Base-by-base conservation (phyloP, 2,329 filamentous ascomycete genomes). In the Cylindrodendrum hubeiense region DNA sequence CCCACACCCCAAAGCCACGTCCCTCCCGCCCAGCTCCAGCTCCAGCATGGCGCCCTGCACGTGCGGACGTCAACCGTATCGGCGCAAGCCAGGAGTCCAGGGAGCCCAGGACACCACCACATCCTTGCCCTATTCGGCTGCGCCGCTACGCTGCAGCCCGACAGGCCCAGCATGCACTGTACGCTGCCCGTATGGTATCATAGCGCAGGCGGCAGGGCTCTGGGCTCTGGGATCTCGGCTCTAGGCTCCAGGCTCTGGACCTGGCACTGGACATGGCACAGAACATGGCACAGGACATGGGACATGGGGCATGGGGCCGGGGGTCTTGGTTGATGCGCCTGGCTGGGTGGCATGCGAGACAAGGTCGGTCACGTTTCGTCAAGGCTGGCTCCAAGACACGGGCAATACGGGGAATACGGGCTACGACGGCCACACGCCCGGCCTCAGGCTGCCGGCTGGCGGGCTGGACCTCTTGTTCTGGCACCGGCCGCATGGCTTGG, bases 131-230 rank as follows among this genome's bases (percentile, higher is more conserved):
- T 17, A 19, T 21, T 57, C 33, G 41, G 54, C 54, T 58, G 49
- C 50, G 60, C 60, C 60, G 60, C 47, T 13, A 19, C 43, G 39
- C 30, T 43, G 60, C 54, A 59, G 34, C 60, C 49, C 15, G 41
- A 50, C 34, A 47, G 50, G 22, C 24, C 47, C 47, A 33, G 26
- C 26, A 28, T 28, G 46, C 21, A 47, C 7, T 39, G 15, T 39
- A n/a, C 33, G 28, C 49, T 34, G 50, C 41, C 34, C 19, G n/a
- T 33, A 43, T 44, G 34, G 43, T 44, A 55, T 62, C 59, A 50
- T 49, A 21, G 51, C 50, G 50, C 50, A 61, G 28, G 22, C 10
- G 13, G 5, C 43, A 21, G 21, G 56, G 37, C 56, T 59, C 56
- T 49, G 30, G 53, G 10, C 44, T 41, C 21, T 34, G 53, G n/a